Evolutionary conservation across 306 rosid genomes (phyloP), one percentile per base, ranked within the genome.

Genomic region (Cucurbita maxima): DNA sequence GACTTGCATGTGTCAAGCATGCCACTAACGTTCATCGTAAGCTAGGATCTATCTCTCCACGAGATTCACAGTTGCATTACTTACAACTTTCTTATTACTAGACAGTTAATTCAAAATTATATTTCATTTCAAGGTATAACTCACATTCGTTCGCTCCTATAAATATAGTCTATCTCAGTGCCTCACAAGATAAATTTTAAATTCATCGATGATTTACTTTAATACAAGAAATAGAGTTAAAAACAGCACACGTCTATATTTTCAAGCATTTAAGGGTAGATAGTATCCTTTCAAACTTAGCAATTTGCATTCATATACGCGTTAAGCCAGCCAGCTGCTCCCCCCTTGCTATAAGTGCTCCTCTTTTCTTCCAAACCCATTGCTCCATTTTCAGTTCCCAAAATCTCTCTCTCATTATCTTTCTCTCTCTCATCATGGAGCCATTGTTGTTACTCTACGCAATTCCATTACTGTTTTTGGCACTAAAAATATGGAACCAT

Each of bases 401-500:
- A 8, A 63, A 63, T 52, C 11, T 58, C 58, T 77, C 69, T 36
- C 1, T 6, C 7, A 22, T 25, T 25, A 15, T 57, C 16, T 22
- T 18, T 1, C 0, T 62, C 22, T 9, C 50, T 62, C 44, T 52
- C 55, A 88, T 52, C 55, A 88, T 93, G 98, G 97, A 87, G 82
- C 63, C 82, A 72, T 79, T 88, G 47, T 54, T 78, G 14, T 73
- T 86, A 25, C 71, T 90, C 14, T 85, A 10, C 62, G 74, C 55
- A 50, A 38, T 83, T 5, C 62, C 84, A 0, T 4, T 79, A 25
- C 30, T 88, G 79, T 86, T 79, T 80, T 60, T 86, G 43, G 58
- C 84, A 45, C 74, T 82, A 74, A 67, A 82, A 52, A 30, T 87
- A 48, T 93, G 92, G 89, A 93, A 88, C 53, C 5, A 75, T 19